Percentiles rank a stretch among this genome's conserved stretches.
Conservation (phyloP, 495 filamentous ascomycete species). For the Apodospora peruviana region DNA sequence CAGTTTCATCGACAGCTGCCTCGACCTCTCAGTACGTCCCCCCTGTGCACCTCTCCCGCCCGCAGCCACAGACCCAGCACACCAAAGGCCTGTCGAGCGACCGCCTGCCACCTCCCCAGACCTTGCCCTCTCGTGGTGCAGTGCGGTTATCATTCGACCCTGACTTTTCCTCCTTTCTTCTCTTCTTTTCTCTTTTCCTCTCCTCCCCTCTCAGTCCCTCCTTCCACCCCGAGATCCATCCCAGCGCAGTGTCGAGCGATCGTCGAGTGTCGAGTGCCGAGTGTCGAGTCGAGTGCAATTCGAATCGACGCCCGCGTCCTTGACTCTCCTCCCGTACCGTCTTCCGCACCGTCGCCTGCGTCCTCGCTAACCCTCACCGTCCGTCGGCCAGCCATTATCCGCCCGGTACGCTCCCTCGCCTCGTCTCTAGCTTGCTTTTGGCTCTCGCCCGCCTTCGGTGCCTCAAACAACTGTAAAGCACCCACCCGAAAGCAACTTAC, state of each 20-base stretch:
- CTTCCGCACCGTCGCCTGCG: slow-evolving; percentile 8
- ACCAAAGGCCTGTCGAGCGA: no score
- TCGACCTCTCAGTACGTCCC: slow-evolving; percentile 12
- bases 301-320: slow-evolving; percentile 10
- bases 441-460: slow-evolving; percentile 1
- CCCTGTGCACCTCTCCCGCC: slow-evolving; percentile 7
- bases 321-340: background rate
- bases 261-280: no score
- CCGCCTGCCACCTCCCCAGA: no score
- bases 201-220: slow-evolving; percentile 17
- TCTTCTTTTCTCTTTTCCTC: slow-evolving; percentile 10
- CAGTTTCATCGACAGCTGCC: slow-evolving; percentile 19
- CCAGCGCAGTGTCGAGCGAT: slow-evolving; percentile 18
- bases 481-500: no score
- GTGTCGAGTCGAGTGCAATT: slow-evolving; percentile 14
- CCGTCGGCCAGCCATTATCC: background rate
- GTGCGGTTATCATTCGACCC: slow-evolving; percentile 15
- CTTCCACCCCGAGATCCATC: slow-evolving; percentile 12
- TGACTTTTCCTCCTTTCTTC: slow-evolving; percentile 7
- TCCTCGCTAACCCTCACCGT: slow-evolving; percentile 8
- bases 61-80: no score
- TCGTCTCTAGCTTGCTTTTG: background rate
- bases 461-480: background rate
- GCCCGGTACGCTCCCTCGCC: slow-evolving; percentile 4
- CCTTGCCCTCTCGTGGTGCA: no score